phyloP scores from a whole-genome alignment of 164 flowering plant species.

The Tetracentron sinense region DNA sequence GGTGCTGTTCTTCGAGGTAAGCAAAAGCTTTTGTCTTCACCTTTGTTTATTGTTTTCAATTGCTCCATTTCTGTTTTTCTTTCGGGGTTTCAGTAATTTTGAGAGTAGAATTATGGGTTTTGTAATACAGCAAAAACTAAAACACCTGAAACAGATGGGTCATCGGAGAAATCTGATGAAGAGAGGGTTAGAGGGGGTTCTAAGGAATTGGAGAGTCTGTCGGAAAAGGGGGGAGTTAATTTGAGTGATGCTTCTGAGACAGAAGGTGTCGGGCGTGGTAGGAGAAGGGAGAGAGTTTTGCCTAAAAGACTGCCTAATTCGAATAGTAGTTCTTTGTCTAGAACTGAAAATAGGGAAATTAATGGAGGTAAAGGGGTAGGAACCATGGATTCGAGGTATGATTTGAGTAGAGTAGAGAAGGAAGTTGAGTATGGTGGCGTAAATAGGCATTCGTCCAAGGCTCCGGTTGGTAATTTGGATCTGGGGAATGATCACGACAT shows the following conservation, averaged over 20 bases:
- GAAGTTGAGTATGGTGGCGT: constrained; percentile 10
- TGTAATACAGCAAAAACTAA: constrained; percentile 36
- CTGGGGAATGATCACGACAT: constrained; percentile 6
- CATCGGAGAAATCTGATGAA: constrained; percentile 28
- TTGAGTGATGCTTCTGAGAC: constrained; percentile 15
- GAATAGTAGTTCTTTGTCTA: constrained; percentile 17
- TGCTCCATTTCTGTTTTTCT: neutral
- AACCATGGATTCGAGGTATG: constrained; percentile 1
- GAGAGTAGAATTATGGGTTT: constrained; percentile 10
- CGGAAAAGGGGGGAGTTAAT: constrained; percentile 7
- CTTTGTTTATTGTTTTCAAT: neutral
- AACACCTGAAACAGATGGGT: constrained; percentile 19
- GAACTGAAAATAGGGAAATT: constrained; percentile 13
- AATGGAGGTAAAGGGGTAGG: constrained; percentile 12
- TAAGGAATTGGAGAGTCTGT: constrained; percentile 15
- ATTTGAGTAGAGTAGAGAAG: constrained; percentile 5
- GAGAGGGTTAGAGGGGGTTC: constrained; percentile 22
- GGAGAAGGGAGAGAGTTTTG: constrained; percentile 16
- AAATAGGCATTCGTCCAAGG: constrained; percentile 13
- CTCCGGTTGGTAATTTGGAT: constrained; percentile 13
- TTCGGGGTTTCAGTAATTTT: constrained; percentile 9
- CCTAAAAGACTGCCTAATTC: constrained; percentile 16
- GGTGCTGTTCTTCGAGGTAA: constrained; percentile 56
- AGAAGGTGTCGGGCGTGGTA: constrained; percentile 18
- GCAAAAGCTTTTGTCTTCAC: constrained; percentile 1